Base-by-base conservation (phyloP, 306 rosid genomes). In the Boehmeria nivea region DNA sequence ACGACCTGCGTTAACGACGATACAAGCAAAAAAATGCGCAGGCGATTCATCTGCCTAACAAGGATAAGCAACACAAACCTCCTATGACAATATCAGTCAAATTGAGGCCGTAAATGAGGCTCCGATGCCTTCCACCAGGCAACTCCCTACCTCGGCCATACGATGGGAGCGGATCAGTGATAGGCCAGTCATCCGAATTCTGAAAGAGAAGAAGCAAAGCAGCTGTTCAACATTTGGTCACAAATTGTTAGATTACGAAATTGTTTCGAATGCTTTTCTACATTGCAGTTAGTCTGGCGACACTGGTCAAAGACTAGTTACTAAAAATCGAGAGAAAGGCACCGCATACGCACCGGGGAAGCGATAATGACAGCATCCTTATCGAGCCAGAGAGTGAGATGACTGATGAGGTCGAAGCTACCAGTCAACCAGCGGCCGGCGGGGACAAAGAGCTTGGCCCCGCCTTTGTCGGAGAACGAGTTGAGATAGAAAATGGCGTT, bases 111-210 rank as follows among this genome's bases (percentile, higher is more conserved):
- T 60, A 83, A 27, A 89, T 79, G 59, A 89, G 88, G 60, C 94
- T 83, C 57, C 15, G 67, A 66, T 81, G 87, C 72, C 97, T 83
- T 73, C 80, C 79, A 58, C 97, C 95, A 0, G 89, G 80, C 54
- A 81, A 67, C 69, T 89, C 97, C 72, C 97, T 80, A 24, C 97
- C 97, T 61, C 85, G 82, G 50, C 97, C 97, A 62, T 89, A 89
- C 0, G 97, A 86, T 1, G 95, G 95, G 20, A 89, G 72, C 17
- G 95, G 95, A 24, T 83, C 89, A 34, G 80, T 68, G 60, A 89
- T 60, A 13, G 89, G 95, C 95, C 97, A 89, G 60, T 81, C 90
- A 23, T 68, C 47, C 0, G 71, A 64, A 68, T 78, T 58, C 95
- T 86, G 78, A 44, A 66, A 78, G 52, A 60, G 42, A 43, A 31